Evolutionary conservation across 169 alveolate species (phyloP).

Genomic region (Babesia divergens): DNA sequence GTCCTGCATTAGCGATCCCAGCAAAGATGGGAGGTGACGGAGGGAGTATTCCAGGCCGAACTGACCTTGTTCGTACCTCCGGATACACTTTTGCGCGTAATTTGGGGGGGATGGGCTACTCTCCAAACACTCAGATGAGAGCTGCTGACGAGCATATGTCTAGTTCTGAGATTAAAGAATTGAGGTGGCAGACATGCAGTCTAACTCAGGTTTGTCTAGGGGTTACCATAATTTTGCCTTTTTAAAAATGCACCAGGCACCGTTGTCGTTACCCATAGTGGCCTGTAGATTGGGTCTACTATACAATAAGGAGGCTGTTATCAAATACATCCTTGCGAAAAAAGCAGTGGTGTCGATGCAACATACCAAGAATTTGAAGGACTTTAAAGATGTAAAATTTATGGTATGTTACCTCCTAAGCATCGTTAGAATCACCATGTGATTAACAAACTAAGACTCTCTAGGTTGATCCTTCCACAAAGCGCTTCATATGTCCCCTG

Average conservation of each 20-base stretch:
- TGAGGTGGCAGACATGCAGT: conserved; percentile 76
- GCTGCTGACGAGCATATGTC: conserved; percentile 67
- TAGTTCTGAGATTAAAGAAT: conserved; percentile 62
- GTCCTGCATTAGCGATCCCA: not conserved
- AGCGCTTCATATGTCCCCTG: conserved; percentile 69
- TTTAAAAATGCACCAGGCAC: conserved; percentile 66
- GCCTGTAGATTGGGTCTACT: conserved; percentile 78
- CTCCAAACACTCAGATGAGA: conserved; percentile 78
- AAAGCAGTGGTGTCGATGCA: conserved; percentile 62
- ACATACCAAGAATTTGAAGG: conserved; percentile 75
- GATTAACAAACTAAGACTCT: not conserved
- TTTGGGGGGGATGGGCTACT: conserved; percentile 88
- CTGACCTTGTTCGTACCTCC: conserved; percentile 79
- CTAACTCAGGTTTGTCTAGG: conserved; percentile 72
- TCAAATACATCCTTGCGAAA: conserved; percentile 68
- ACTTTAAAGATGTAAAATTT: conserved; percentile 59
- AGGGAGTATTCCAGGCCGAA: conserved; percentile 82
- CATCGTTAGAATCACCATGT: no score
- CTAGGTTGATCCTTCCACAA: conserved; percentile 63
- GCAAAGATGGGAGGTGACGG: conserved; percentile 86
- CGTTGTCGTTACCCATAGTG: conserved; percentile 77
- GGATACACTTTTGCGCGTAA: conserved; percentile 79
- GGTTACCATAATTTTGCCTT: not conserved
- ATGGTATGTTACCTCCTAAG: conserved; percentile 5
- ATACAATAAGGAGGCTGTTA: conserved; percentile 78